These are phyloP conservation scores for Ophiocordyceps sinensis DNA, from an alignment of 2,329 filamentous ascomycete genomes.

Conservation along the genomic window DNA sequence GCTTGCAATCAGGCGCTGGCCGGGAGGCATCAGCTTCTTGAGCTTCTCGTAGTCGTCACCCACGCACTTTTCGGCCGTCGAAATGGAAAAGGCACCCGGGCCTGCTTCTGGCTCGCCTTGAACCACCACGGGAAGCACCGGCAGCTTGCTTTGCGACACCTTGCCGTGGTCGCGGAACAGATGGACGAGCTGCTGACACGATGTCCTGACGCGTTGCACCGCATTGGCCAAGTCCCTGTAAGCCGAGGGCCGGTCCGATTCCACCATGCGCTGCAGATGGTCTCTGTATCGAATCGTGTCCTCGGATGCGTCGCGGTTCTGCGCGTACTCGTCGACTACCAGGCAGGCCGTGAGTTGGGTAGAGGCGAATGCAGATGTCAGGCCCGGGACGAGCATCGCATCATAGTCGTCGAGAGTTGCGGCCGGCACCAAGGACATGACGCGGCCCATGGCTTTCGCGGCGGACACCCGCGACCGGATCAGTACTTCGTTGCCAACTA, in stretches of 20 bases:
- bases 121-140: constrained; percentile 74
- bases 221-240: constrained; percentile 88
- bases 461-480: constrained; percentile 81
- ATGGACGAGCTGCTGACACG: constrained; percentile 80
- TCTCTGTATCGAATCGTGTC: constrained; percentile 37
- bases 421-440: constrained; percentile 65
- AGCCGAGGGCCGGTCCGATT: constrained; percentile 63
- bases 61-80: constrained; percentile 77
- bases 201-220: constrained; percentile 75
- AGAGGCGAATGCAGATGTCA: constrained; percentile 64
- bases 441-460: constrained; percentile 69
- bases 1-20: constrained; percentile 71
- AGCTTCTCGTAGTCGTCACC: constrained; percentile 74
- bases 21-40: constrained; percentile 77
- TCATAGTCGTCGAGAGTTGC: constrained; percentile 49
- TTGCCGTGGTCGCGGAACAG: constrained; percentile 87
- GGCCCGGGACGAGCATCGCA: constrained; percentile 45
- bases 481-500: constrained; percentile 80
- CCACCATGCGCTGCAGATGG: constrained; percentile 60
- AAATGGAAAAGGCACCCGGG: constrained; percentile 79
- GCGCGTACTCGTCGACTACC: constrained; percentile 79
- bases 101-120: constrained; percentile 88
- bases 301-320: constrained; percentile 32
- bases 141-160: constrained; percentile 59
- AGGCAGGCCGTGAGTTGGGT: constrained; percentile 75